Evolutionary conservation across 371 early-diverging fungal species (phyloP), one percentile per base, ranked within the genome.

Genomic region (Nematocida minor): DNA sequence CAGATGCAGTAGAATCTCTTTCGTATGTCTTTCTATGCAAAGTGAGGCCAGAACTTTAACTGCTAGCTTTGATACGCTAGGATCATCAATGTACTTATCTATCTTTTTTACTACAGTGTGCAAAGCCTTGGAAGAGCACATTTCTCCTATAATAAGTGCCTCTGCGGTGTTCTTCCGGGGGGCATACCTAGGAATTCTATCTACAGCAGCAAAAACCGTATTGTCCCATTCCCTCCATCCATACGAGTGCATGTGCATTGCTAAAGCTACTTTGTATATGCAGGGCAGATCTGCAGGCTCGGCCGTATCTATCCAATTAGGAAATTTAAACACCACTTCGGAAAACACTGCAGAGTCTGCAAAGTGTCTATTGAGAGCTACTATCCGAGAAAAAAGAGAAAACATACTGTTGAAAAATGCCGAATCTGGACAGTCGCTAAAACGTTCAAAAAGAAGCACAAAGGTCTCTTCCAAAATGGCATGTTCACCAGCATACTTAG

Each of bases 141-240:
- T 14, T 20, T 14, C 1, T 34, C 27, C 34, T 34, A 57, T 38
- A 27, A 57, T 11, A 38, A 16, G 16, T 14, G 27, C 14, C 34
- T 57, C 57, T 31, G 7, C 36, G 6, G 57, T 38, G 11, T 4
- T 27, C 22, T 57, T 57, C 22, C 16, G 6, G 27, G 29, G 22
- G 1, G 57, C 57, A 34, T 36, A 38, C 27, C 34, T 4, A 1
- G 57, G 34, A 0, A 34, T 29, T 32, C 57, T 57, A 14, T 57
- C 16, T 22, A 57, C 22, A 14, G 27, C 34, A 7, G 57, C 14
- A 31, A 57, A 38, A 1, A 57, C 7, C 14, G 34, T 22, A 16
- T 27, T 57, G 57, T 57, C 57, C 57, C 57, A 57, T 0, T 27
- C 57, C 22, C 11, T 57, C 57, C 57, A 57, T 36, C 57, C 57